Percentiles rank a stretch among this genome's conserved stretches.
phyloP scores from a whole-genome alignment of 495 filamentous ascomycete species.

The Aspergillus indologenus region DNA sequence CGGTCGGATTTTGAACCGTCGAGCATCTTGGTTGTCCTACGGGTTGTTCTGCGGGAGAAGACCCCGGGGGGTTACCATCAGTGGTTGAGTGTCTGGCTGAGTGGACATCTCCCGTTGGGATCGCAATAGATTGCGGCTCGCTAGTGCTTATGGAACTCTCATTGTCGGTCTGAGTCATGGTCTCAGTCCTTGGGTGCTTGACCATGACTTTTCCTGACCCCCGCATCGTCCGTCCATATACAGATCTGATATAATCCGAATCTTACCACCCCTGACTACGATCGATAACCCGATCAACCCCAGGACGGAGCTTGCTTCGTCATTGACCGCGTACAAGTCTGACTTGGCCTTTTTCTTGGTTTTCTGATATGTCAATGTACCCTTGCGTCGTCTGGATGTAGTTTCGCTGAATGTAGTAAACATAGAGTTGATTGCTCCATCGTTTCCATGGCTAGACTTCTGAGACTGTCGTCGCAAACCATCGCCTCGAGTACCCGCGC shows the following conservation, averaged over 20 bases:
- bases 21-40: not conserved
- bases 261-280: not conserved
- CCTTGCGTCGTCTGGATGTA: not conserved
- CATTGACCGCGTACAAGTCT: no score
- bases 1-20: not conserved
- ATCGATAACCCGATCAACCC: not conserved
- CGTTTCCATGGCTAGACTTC: not conserved
- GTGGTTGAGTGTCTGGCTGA: not conserved
- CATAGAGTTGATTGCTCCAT: not conserved
- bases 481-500: no score
- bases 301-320: no score
- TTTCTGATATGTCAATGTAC: not conserved
- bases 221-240: not conserved
- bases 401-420: not conserved
- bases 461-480: not conserved
- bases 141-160: not conserved
- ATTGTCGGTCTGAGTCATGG: not conserved
- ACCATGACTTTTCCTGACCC: not conserved
- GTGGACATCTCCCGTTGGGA: not conserved
- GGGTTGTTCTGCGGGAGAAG: not conserved
- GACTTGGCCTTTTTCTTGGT: not conserved
- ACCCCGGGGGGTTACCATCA: not conserved
- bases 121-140: not conserved
- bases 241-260: not conserved
- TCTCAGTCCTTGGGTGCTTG: not conserved